These are phyloP conservation scores for Capsella rubella DNA, from an alignment of 441 rosid genomes.

Conservation along the genomic window DNA sequence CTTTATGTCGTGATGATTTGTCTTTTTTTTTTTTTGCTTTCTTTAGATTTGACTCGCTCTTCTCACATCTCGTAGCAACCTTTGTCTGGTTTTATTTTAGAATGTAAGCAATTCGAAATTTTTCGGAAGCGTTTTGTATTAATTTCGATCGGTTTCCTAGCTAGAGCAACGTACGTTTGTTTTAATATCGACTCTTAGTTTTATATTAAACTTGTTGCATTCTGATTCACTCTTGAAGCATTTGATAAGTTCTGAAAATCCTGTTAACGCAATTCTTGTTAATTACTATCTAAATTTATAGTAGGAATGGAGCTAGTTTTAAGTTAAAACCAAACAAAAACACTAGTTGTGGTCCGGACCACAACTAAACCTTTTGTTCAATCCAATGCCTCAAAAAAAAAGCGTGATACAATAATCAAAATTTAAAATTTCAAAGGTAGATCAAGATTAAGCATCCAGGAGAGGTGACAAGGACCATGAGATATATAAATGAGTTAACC, in stretches of 20 bases:
- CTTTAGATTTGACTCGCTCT: constrained; percentile 5
- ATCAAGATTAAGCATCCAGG: constrained; percentile 17
- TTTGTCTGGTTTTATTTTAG: constrained; percentile 23
- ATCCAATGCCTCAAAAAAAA: constrained; percentile 25
- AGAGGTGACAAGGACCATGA: neutral
- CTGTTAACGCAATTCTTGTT: no score
- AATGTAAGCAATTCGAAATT: constrained; percentile 18
- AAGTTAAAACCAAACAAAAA: constrained; percentile 21
- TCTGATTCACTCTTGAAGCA: no score
- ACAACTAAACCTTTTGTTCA: constrained; percentile 36
- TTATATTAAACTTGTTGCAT: neutral
- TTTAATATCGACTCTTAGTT: constrained; percentile 1
- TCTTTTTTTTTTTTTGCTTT: neutral
- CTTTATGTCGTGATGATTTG: constrained; percentile 12
- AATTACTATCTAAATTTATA: no score
- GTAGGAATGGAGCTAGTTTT: neutral
- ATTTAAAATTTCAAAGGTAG: neutral
- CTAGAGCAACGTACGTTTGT: constrained; percentile 20
- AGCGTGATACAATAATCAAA: neutral
- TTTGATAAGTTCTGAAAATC: no score
- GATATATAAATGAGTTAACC: neutral
- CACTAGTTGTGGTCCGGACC: constrained; percentile 32
- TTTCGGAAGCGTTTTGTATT: constrained; percentile 14
- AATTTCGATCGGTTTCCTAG: neutral
- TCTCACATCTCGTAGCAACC: constrained; percentile 19